A percentile compares a stretch with the other conserved stretches of the same genome.
Conservation (phyloP, 805 yeast genomes). For the Saccharomycopsis oosterbeekiorum region DNA sequence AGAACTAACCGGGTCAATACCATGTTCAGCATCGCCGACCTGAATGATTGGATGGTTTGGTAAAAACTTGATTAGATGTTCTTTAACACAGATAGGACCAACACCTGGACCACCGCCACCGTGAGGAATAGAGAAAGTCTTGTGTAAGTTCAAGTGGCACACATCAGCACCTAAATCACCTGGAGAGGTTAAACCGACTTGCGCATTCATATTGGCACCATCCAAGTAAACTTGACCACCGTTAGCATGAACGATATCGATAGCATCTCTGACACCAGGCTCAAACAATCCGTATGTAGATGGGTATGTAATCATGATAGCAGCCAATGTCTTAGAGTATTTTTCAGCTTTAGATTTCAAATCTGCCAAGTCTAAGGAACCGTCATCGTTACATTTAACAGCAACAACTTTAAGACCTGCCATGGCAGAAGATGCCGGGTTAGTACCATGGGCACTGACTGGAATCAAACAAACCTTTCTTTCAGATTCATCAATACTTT, state of each 20-base stretch:
- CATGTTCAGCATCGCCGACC: conserved; percentile 32
- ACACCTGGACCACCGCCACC: conserved; percentile 99
- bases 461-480: conserved; percentile 91
- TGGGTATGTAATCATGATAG: conserved; percentile 95
- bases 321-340: conserved; percentile 65
- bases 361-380: conserved; percentile 78
- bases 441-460: conserved; percentile 96
- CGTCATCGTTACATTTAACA: conserved; percentile 76
- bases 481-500: conserved; percentile 55
- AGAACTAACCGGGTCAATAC: conserved; percentile 69
- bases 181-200: conserved; percentile 93
- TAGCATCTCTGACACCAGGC: conserved; percentile 78
- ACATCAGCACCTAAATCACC: conserved; percentile 98
- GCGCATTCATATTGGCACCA: conserved; percentile 99
- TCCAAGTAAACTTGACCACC: conserved; percentile 97
- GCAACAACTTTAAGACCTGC: conserved; percentile 90
- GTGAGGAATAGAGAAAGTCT: conserved; percentile 95
- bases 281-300: conserved; percentile 95
- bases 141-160: conserved; percentile 92
- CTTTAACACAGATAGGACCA: conserved; percentile 91
- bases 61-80: conserved; percentile 68
- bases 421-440: conserved; percentile 98
- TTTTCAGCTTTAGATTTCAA: conserved; percentile 61
- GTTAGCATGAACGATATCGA: conserved; percentile 68
- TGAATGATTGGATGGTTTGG: conserved; percentile 64